These are phyloP conservation scores for Physcia stellaris DNA, from an alignment of 495 filamentous ascomycete genomes.

Conservation along the genomic window DNA sequence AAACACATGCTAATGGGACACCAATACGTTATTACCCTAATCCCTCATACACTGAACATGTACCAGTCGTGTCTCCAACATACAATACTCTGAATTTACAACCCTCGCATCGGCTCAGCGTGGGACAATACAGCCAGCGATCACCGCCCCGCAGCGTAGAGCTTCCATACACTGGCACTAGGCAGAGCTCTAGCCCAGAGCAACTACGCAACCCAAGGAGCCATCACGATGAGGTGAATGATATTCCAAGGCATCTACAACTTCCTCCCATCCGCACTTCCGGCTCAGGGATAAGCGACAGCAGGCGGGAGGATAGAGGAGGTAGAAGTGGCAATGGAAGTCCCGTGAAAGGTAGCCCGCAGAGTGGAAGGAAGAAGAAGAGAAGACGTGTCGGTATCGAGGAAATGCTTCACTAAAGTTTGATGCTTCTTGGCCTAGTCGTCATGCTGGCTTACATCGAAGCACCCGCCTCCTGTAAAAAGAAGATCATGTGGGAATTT, in stretches of 20 bases:
- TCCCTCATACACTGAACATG: slow-evolving; percentile 1
- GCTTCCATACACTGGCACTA: slow-evolving; percentile 10
- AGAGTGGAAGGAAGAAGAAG: slow-evolving; percentile 17
- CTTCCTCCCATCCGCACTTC: slow-evolving; percentile 15
- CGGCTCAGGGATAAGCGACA: slow-evolving; percentile 6
- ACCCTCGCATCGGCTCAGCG: slow-evolving; percentile 11
- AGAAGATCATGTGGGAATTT: too few relatives aligned
- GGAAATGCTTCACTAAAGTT: slow-evolving; percentile 12
- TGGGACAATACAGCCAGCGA: slow-evolving; percentile 11
- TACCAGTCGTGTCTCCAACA: slow-evolving; percentile 1
- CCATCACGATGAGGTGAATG: slow-evolving; percentile 3
- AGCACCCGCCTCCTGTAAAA: too few relatives aligned
- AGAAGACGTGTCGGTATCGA: slow-evolving; percentile 16
- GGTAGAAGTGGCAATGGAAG: slow-evolving; percentile 3
- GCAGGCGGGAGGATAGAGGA: slow-evolving; percentile 1
- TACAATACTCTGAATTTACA: slow-evolving; percentile 10
- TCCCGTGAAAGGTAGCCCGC: slow-evolving; percentile 12
- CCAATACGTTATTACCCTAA: background rate
- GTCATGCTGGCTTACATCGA: too few relatives aligned
- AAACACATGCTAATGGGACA: slow-evolving; percentile 3
- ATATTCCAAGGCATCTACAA: slow-evolving; percentile 15
- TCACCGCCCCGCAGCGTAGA: slow-evolving; percentile 12
- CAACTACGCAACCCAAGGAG: slow-evolving; percentile 10
- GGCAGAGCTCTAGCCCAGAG: slow-evolving; percentile 12
- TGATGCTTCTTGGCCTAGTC: too few relatives aligned